Conservation (phyloP, 2,329 filamentous ascomycete genomes). For the Epichloe aotearoae region DNA sequence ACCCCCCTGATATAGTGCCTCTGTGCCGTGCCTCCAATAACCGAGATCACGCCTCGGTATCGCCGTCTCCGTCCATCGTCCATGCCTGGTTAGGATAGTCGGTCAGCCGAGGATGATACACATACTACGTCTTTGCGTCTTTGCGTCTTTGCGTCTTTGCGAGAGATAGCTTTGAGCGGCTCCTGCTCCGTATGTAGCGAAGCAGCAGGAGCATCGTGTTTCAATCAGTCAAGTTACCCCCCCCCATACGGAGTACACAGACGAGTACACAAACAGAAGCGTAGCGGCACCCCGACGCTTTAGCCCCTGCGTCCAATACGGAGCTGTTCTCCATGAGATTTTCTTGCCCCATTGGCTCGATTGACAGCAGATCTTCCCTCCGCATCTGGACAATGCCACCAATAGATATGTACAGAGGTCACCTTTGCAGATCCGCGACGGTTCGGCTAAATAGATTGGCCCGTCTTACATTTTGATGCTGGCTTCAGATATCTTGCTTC, state of each 20-base stretch:
- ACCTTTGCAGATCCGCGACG: not conserved
- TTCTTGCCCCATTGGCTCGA: not conserved
- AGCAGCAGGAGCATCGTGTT: not conserved
- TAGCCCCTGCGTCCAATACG: too few species aligned
- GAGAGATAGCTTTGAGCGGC: too few species aligned
- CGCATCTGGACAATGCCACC: not conserved
- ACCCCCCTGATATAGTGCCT: not conserved
- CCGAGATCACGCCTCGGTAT: conserved; percentile 2
- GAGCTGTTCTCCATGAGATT: too few species aligned
- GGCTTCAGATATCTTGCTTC: too few species aligned
- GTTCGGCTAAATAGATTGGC: too few species aligned
- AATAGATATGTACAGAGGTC: not conserved
- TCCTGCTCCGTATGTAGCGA: not conserved
- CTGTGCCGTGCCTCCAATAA: not conserved
- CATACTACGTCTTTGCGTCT: too few species aligned
- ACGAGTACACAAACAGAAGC: too few species aligned
- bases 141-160: too few species aligned
- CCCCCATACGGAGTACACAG: not conserved
- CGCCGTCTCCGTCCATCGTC: conserved; percentile 1
- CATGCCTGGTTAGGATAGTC: not conserved
- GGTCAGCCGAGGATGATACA: not conserved
- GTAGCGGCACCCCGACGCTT: not conserved
- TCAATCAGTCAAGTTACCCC: not conserved
- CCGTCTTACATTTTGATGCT: too few species aligned
- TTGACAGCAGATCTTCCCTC: not conserved